Percentiles rank a stretch among this genome's conserved stretches.
phyloP scores from a whole-genome alignment of 1,139 yeast species.

The Barnettozyma hawaiiensis region DNA sequence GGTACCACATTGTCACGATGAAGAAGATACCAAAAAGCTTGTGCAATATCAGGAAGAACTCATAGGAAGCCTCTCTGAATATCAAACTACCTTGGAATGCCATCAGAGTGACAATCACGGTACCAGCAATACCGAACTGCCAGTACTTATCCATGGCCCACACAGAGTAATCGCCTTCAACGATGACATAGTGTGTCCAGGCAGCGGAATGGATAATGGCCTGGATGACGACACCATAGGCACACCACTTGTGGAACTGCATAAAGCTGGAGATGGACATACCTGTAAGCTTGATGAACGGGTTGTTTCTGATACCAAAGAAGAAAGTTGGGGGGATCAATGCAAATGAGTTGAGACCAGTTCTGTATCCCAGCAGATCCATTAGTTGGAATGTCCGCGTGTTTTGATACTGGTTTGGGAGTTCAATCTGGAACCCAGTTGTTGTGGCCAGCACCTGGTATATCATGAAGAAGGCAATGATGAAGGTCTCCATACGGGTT shows the following conservation, averaged over 20 bases:
- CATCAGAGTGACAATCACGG: constrained; percentile 37
- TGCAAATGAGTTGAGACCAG: constrained; percentile 45
- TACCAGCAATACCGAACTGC: constrained; percentile 46
- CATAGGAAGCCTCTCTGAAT: constrained; percentile 45
- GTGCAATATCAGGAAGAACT: constrained; percentile 34
- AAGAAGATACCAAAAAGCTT: constrained; percentile 33
- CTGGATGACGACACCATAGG: constrained; percentile 32
- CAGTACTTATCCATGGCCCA: constrained; percentile 30
- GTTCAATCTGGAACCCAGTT: constrained; percentile 33
- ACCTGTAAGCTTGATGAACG: constrained; percentile 46
- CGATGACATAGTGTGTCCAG: constrained; percentile 35
- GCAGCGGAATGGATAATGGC: constrained; percentile 49
- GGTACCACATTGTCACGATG: constrained; percentile 37
- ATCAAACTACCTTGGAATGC: constrained; percentile 38
- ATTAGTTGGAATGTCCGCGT: constrained; percentile 34
- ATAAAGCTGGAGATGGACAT: constrained; percentile 43
- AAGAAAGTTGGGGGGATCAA: constrained; percentile 48
- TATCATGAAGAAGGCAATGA: constrained; percentile 34
- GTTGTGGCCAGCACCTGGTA: constrained; percentile 34
- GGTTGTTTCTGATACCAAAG: constrained; percentile 58
- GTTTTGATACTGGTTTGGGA: constrained; percentile 40
- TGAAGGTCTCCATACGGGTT: constrained; percentile 41
- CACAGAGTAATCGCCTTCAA: constrained; percentile 27
- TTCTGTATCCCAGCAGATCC: constrained; percentile 48
- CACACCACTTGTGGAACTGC: constrained; percentile 41